phyloP scores from a whole-genome alignment of 371 early-diverging fungal genomes.

The Dinochytrium kinnereticum region DNA sequence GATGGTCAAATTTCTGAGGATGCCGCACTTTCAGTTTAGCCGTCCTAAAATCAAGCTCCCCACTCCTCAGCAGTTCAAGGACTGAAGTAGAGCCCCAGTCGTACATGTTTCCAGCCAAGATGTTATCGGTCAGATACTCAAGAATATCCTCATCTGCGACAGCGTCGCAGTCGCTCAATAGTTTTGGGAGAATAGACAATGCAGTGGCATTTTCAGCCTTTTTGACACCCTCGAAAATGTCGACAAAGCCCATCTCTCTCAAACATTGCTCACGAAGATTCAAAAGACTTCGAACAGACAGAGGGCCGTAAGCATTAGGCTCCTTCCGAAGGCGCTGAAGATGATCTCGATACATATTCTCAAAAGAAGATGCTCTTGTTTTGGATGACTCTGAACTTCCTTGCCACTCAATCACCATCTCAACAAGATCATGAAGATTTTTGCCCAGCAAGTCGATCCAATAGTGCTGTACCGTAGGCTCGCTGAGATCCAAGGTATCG shows the following conservation, averaged over 20 bases:
- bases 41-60: conserved; percentile 58
- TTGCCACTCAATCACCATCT: conserved; percentile 59
- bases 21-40: conserved; percentile 57
- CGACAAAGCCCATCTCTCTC: conserved; percentile 71
- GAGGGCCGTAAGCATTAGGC: conserved; percentile 68
- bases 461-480: conserved; percentile 59
- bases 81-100: conserved; percentile 69
- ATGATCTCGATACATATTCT: conserved; percentile 62
- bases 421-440: conserved; percentile 60
- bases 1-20: conserved; percentile 50
- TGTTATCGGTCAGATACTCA: conserved; percentile 59
- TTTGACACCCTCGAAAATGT: conserved; percentile 71
- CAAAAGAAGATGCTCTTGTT: conserved; percentile 47
- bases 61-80: conserved; percentile 55
- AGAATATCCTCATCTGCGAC: conserved; percentile 40
- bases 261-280: conserved; percentile 77
- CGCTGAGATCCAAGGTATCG: conserved; percentile 65
- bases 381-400: conserved; percentile 28
- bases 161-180: conserved; percentile 55
- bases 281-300: conserved; percentile 67
- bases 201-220: conserved; percentile 63
- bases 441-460: conserved; percentile 70
- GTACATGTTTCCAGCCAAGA: conserved; percentile 77
- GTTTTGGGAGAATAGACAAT: conserved; percentile 48
- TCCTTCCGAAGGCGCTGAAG: conserved; percentile 57